These are phyloP conservation scores for Pseudogymnoascus sp. DNA, from an alignment of 2,329 filamentous ascomycete species.

Conservation along the genomic window DNA sequence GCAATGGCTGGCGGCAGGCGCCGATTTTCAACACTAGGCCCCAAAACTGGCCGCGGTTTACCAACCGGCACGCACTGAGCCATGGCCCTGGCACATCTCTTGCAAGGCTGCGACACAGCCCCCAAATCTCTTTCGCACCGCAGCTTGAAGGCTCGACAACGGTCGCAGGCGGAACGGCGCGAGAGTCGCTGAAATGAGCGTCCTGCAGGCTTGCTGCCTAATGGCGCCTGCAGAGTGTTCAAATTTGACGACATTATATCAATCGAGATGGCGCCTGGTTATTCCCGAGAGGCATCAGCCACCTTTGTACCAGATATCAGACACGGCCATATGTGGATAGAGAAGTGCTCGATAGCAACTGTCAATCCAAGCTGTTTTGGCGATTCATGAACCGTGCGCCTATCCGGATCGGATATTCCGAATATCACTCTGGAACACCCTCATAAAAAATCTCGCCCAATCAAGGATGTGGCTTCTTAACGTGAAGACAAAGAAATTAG, in stretches of 20 bases:
- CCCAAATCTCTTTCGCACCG: not conserved
- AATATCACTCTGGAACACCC: not conserved
- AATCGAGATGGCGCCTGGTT: not conserved
- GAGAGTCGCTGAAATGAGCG: not conserved
- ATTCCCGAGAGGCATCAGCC: not conserved
- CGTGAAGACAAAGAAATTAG: slow-evolving; percentile 12
- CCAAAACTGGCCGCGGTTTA: not conserved
- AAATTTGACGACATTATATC: slow-evolving; percentile 1
- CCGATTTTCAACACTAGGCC: not conserved
- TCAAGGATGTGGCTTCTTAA: slow-evolving; percentile 12
- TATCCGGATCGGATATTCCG: not conserved
- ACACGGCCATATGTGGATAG: not conserved
- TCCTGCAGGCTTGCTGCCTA: not conserved
- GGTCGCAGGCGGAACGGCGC: not conserved
- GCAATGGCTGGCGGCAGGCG: not conserved
- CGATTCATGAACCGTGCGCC: not conserved
- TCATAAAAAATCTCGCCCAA: not conserved
- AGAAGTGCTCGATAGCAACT: not conserved
- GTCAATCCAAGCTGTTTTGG: not conserved
- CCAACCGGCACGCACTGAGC: not conserved
- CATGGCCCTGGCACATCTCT: not conserved
- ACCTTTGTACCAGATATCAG: not conserved
- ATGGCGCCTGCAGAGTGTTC: not conserved
- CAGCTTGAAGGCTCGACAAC: not conserved
- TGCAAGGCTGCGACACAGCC: not conserved